Evolutionary conservation across 2,329 filamentous ascomycete species (phyloP).

Genomic region (Pseudocercospora eumusae): DNA sequence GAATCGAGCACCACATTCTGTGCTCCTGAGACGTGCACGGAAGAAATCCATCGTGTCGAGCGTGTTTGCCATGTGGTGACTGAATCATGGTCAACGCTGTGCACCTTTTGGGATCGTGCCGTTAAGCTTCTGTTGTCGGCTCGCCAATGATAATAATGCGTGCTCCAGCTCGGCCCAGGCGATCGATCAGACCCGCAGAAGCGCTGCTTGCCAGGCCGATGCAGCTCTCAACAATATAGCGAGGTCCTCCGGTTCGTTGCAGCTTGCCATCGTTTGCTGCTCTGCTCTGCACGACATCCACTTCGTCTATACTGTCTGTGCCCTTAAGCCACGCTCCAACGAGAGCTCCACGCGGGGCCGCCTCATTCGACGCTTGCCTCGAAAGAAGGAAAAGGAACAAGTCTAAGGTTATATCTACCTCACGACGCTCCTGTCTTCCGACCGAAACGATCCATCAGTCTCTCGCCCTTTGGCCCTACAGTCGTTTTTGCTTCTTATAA

Average conservation of each 20-base stretch:
- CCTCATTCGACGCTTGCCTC: conserved; percentile 12
- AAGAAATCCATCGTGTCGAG: conserved; percentile 7
- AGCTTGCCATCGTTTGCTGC: not conserved
- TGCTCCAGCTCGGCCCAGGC: conserved; percentile 4
- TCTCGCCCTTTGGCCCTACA: not conserved
- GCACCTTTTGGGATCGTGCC: conserved; percentile 2
- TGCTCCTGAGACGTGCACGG: conserved; percentile 1
- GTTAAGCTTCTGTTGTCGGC: conserved; percentile 9
- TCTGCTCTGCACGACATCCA: not conserved
- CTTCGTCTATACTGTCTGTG: not conserved
- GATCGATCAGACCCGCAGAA: conserved; percentile 5
- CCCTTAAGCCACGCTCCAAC: conserved; percentile 5
- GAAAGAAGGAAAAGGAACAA: conserved; percentile 15
- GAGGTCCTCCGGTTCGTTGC: conserved; percentile 1
- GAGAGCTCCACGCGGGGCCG: conserved; percentile 4
- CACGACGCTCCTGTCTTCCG: conserved; percentile 3
- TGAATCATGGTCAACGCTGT: conserved; percentile 8
- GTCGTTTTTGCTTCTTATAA: conserved; percentile 4
- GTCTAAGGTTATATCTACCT: conserved; percentile 12
- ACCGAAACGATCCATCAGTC: not conserved
- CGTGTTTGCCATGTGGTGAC: conserved; percentile 10
- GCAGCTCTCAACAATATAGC: not conserved
- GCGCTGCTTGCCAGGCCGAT: not conserved
- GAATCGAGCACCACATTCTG: not conserved
- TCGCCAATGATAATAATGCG: not conserved